Evolutionary conservation across 495 filamentous ascomycete species (phyloP).

Genomic region (Amphirosellinia nigrospora): DNA sequence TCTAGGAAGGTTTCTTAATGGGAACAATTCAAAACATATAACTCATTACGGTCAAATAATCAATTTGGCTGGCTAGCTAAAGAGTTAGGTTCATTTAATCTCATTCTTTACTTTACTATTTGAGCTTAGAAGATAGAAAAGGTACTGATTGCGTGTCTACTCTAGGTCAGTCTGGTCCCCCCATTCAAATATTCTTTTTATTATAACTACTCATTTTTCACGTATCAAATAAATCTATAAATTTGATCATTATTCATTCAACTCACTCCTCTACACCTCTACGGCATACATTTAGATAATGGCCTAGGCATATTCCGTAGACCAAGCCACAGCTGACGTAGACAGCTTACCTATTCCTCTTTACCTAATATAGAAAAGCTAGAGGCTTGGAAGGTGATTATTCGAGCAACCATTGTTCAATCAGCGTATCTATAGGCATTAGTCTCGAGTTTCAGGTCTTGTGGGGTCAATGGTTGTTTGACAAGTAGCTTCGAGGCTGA

Average conservation of each 20-base stretch:
- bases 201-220: too few species aligned
- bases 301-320: background rate
- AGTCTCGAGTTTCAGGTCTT: background rate
- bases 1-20: background rate
- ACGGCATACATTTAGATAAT: background rate
- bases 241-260: too few species aligned
- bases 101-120: background rate
- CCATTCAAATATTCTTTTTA: too few species aligned
- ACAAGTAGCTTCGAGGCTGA: conserved; percentile 6
- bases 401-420: background rate
- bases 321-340: background rate
- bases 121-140: too few species aligned
- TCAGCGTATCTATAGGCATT: background rate
- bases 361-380: background rate
- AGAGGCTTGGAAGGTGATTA: background rate
- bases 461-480: background rate
- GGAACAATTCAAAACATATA: background rate
- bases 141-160: too few species aligned
- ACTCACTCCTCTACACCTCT: too few species aligned
- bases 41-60: background rate
- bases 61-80: background rate
- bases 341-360: background rate
- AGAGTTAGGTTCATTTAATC: background rate
- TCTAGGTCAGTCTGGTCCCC: too few species aligned
- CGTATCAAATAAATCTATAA: too few species aligned